Base-by-base conservation (phyloP, 495 filamentous ascomycete genomes). In the Hypomontagnella monticulosa region DNA sequence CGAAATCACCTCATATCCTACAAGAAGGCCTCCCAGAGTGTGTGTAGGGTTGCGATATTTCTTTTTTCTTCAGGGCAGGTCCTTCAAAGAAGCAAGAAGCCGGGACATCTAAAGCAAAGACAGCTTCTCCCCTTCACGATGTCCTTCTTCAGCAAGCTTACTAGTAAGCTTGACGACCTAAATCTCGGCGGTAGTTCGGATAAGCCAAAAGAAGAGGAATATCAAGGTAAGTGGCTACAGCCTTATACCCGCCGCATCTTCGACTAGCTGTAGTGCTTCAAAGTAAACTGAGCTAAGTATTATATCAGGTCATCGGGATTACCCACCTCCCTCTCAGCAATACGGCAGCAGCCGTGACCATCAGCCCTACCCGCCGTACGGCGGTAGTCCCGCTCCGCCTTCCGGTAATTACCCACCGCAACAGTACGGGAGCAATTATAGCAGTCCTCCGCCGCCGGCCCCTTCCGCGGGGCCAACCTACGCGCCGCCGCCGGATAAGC, bases 401-500 rank as follows among this genome's bases (percentile, higher is more conserved):
- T 41, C 38, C 15, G 51, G 63, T 41, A 59, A 64, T 32, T 75
- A 74, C 36, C 44, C 43, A 12, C 42, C 70, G 47, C 73, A 71
- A 11, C 73, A 71, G 4, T 8, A 53, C 33, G 49, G 49, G 43
- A 46, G 50, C 30, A 61, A 58, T 5, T 66, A 72, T 23, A 59
- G 55, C 49, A 57, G 47, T 16, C 71, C 69, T 32, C 67, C 67
- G n/a, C 70, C 76, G 6, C 74, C 79, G 33, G 52, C 76, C 78
- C 40, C 52, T 0, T 23, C 42, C 4, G 40, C 61, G 19, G 71
- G 56, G 4, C 68, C 68, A 23, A 50, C 53, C 5, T 77, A 85
- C 51, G 59, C 73, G 11, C 78, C 78, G 5, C 76, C 80, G 7
- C 51, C 79, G 1, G 79, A 80, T 66, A 80, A 77, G 40, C 84